Evolutionary conservation across 345 rosid genomes (phyloP).

Genomic region (Eucalyptus microcorys): DNA sequence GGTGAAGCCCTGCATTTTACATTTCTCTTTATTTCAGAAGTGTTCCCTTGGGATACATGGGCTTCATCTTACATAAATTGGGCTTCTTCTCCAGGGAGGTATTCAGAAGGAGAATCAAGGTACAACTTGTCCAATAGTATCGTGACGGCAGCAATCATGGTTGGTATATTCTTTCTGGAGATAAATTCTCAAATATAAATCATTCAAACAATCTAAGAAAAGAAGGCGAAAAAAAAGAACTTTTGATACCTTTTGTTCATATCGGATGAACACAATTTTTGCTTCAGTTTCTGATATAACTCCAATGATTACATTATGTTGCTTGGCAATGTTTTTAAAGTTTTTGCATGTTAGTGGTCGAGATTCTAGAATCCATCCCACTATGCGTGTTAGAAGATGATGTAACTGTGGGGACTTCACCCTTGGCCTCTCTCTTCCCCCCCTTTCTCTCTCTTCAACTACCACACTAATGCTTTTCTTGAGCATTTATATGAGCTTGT

Average conservation of each 20-base stretch:
- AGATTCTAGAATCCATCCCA: background rate
- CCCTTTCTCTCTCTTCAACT: background rate
- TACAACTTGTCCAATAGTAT: constrained; percentile 19
- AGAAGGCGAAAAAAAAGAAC: background rate
- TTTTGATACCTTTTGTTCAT: background rate
- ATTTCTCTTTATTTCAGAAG: background rate
- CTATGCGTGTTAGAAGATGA: background rate
- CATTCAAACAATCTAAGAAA: background rate
- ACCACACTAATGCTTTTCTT: background rate
- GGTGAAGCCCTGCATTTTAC: constrained; percentile 4
- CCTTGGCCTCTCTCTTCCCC: background rate
- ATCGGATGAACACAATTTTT: background rate
- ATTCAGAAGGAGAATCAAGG: constrained; percentile 49
- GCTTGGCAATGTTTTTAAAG: background rate
- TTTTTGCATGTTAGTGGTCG: background rate
- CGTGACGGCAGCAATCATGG: constrained; percentile 19
- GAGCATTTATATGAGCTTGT: background rate
- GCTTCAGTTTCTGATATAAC: background rate
- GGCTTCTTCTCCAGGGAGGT: constrained; percentile 20
- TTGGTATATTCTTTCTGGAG: background rate
- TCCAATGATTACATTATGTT: background rate
- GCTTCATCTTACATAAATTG: background rate
- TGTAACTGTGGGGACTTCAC: background rate
- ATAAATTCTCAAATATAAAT: background rate
- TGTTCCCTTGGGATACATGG: background rate